phyloP scores from a whole-genome alignment of 2,329 filamentous ascomycete genomes.

The Domatiomyces catenatus region DNA sequence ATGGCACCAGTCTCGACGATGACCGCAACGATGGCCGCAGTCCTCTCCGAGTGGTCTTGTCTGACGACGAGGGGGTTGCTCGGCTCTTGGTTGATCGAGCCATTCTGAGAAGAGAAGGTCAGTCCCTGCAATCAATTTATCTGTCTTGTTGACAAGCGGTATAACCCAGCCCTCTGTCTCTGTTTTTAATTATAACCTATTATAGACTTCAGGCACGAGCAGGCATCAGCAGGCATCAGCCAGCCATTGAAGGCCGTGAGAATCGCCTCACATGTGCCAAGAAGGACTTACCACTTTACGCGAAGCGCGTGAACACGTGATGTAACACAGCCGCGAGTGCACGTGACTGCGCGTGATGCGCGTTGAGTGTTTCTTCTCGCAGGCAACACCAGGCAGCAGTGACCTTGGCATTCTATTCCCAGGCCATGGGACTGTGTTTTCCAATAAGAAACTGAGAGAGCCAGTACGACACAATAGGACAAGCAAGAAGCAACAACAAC shows the following conservation, averaged over 20 bases:
- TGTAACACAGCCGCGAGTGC: background rate
- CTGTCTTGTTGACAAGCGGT: too few relatives aligned
- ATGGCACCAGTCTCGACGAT: background rate
- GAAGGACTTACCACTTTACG: background rate
- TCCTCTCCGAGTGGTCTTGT: background rate
- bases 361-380: too few relatives aligned
- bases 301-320: background rate
- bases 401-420: too few relatives aligned
- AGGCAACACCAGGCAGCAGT: too few relatives aligned
- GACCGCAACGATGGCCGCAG: background rate
- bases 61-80: background rate
- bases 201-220: slow-evolving; percentile 5
- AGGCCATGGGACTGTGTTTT: background rate
- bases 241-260: slow-evolving; percentile 1
- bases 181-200: too few relatives aligned
- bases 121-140: too few relatives aligned
- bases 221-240: background rate
- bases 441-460: too few relatives aligned
- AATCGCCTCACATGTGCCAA: background rate
- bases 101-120: background rate
- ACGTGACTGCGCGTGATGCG: background rate
- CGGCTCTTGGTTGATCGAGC: background rate
- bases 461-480: too few relatives aligned
- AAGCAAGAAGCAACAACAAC: background rate
- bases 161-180: too few relatives aligned